phyloP scores from a whole-genome alignment of 805 yeast genomes.

The Brettanomyces naardenensis region DNA sequence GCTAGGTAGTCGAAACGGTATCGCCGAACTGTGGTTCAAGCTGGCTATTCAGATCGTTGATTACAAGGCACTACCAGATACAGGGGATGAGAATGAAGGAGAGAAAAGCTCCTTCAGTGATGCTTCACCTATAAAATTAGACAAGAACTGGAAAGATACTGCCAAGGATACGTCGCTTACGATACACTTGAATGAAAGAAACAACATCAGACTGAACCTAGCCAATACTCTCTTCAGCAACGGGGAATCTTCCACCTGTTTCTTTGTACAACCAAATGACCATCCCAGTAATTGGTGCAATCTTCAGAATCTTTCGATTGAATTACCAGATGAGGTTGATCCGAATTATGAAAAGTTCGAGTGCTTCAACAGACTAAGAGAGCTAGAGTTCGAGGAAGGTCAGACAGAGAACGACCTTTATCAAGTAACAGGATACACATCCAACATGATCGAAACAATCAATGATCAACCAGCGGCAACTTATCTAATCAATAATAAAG shows the following conservation, averaged over 20 bases:
- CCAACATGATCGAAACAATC: constrained; percentile 52
- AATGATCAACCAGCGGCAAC: constrained; percentile 50
- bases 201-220: constrained; percentile 7
- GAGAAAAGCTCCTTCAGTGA: constrained; percentile 8
- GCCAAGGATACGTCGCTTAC: constrained; percentile 4
- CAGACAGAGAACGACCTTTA: constrained; percentile 16
- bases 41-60: constrained; percentile 8
- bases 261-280: constrained; percentile 9
- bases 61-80: constrained; percentile 8
- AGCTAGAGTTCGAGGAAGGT: constrained; percentile 1
- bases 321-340: constrained; percentile 2
- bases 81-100: neutral
- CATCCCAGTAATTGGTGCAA: constrained; percentile 10
- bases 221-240: constrained; percentile 23
- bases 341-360: neutral
- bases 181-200: neutral
- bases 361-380: constrained; percentile 8
- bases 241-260: constrained; percentile 18
- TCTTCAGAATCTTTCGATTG: constrained; percentile 5
- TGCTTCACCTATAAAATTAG: constrained; percentile 13
- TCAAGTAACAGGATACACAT: constrained; percentile 40
- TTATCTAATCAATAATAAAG: constrained; percentile 38
- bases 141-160: constrained; percentile 14
- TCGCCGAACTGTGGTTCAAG: constrained; percentile 23
- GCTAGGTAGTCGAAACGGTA: constrained; percentile 16